Base-by-base conservation (phyloP, 768 basidiomycete genomes). In the Phaeotremella skinneri region DNA sequence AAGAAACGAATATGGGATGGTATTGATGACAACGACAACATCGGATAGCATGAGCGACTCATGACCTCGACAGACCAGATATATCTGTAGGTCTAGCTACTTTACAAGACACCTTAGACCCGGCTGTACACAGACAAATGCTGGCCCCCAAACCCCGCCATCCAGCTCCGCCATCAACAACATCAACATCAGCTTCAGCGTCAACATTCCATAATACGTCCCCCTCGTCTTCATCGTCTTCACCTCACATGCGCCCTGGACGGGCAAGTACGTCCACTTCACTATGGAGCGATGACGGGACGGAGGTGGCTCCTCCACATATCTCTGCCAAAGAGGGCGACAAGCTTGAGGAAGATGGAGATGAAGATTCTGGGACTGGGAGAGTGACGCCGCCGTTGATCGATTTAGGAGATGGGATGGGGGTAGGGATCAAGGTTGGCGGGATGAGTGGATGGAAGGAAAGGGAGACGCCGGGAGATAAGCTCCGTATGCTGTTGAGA, bases 211-310 rank as follows among this genome's bases (percentile, higher is more conserved):
- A 49, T 6, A 21, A 45, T 13, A 45, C 11, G 5, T 32, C 49
- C 16, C 27, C 39, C 16, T 55, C 59, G 30, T 59, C 54, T 25
- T 49, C 62, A 21, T 54, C 49, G 45, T 34, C 58, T 6, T 49
- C 20, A 52, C 52, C 52, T 16, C 47, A 58, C 17, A 58, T 63
- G 52, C 50, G 49, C 31, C 52, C n/a, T 50, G 39, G 61, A 31
- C 14, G 50, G 58, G 59, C 52, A 42, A 54, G 51, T 20, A 61
- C 59, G 16, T 26, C 29, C 2, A 63, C 62, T 0, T 49, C 55
- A 1, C 14, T 63, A 39, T 63, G 59, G 52, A 57, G 57, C 14
- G 65, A 67, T 43, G 59, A 62, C 29, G 48, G 52, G 5, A 67
- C 65, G n/a, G 65, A 57, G 39, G 57, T 67, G 30, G 57, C 58